phyloP scores from a whole-genome alignment of 108 stramenopile species.

The Conticribra guillardii region DNA sequence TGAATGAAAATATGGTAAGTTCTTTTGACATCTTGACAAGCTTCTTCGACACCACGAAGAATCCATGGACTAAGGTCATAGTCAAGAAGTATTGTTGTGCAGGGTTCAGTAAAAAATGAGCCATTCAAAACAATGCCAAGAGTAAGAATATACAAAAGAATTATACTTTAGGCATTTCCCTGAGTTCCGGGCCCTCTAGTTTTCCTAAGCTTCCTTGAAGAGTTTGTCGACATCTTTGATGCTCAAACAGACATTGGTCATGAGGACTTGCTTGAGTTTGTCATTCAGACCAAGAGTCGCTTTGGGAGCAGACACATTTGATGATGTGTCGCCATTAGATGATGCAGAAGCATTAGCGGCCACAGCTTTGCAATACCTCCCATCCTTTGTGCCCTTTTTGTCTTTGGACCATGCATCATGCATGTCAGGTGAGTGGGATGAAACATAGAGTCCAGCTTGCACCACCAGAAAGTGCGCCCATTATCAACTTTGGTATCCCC shows the following conservation, averaged over 20 bases:
- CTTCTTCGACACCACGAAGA: too few species aligned
- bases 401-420: background rate
- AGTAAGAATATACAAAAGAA: background rate
- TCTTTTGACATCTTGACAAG: too few species aligned
- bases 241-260: background rate
- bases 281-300: background rate
- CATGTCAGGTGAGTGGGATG: background rate
- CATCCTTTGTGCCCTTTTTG: background rate
- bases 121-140: background rate
- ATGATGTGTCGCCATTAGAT: background rate
- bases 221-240: conserved; percentile 8
- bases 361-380: background rate
- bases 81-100: too few species aligned
- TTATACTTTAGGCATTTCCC: conserved; percentile 13
- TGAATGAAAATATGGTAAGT: too few species aligned
- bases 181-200: conserved; percentile 14
- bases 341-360: background rate
- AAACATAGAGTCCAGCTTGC: background rate
- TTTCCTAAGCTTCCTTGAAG: conserved; percentile 10
- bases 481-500: background rate
- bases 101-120: background rate
- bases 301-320: background rate
- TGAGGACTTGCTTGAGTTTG: background rate
- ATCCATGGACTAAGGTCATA: too few species aligned
- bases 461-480: background rate